These are phyloP conservation scores for Jatropha multifida DNA, from an alignment of 441 rosid species.

Conservation along the genomic window DNA sequence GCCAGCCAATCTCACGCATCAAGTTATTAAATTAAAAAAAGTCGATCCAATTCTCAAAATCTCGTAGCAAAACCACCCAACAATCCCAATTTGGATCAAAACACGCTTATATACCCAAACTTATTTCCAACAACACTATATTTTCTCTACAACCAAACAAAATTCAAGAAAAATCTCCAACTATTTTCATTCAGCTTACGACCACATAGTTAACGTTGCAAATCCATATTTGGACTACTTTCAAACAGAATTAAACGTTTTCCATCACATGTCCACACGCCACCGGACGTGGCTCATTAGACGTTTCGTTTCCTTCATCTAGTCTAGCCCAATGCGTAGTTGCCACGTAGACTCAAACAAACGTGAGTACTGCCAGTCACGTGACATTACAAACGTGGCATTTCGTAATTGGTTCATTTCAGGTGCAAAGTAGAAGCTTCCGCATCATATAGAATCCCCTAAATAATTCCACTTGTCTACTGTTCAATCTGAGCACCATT, in stretches of 20 bases:
- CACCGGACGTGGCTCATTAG: not conserved
- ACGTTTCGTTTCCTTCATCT: too few relatives aligned
- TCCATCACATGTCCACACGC: not conserved
- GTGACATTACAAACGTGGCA: conserved; percentile 6
- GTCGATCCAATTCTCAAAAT: conserved; percentile 20
- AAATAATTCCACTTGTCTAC: conserved; percentile 7
- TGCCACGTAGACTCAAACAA: conserved; percentile 8
- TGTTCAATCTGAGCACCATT: not conserved
- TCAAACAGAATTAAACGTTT: not conserved
- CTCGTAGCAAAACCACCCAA: not conserved
- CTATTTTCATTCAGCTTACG: not conserved
- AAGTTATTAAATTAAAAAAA: not conserved
- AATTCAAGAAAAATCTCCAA: not conserved
- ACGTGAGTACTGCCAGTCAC: not conserved
- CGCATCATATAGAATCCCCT: not conserved
- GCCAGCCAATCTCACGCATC: not conserved
- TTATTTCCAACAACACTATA: not conserved
- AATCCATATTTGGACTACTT: too few relatives aligned
- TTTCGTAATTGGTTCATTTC: not conserved
- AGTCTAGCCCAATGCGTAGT: not conserved
- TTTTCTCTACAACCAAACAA: not conserved
- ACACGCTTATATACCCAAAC: not conserved
- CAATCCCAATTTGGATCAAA: conserved; percentile 11
- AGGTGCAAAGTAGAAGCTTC: not conserved
- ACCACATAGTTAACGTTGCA: not conserved